Base-by-base conservation (phyloP, 2,329 filamentous ascomycete species). In the Ceratocystis harringtonii region DNA sequence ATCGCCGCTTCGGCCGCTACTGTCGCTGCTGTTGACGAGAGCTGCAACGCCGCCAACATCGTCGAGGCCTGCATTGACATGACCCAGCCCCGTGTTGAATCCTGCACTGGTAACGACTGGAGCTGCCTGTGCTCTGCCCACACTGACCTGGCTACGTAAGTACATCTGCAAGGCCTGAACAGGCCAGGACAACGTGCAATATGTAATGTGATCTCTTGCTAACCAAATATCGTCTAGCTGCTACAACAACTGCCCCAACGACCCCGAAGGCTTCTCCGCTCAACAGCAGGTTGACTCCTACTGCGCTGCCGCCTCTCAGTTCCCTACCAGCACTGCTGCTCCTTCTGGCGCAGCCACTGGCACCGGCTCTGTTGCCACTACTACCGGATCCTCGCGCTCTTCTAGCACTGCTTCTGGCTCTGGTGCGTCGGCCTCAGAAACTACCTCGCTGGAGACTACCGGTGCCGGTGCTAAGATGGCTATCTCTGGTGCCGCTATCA, bases 161-260 rank as follows among this genome's bases (percentile, higher is more conserved):
- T 74, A 41, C 36, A 41, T 15, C 0, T 15, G 10, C 10, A 41
- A 41, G 5, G 12, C 36, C 12, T 41, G 10, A 15, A 15, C 36
- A 5, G 36, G 10, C 36, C 36, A 1, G 10, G 1, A 41, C 12
- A 15, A 15, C 12, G 3, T 15, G 36, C 5, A 1, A 41, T 15
- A 8, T 41, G 1, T 15, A 2, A 10, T 41, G 10, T 1, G 36
- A 41, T 15, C 36, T 41, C 36, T 15, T 41, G 36, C 36, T 41
- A 41, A 41, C 10, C 36, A 12, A 7, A 8, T 5, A n/a, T 43
- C 5, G 1, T n/a, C 58, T 65, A 79, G 78, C 68, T 82, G 80
- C 78, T 82, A 76, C 75, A 80, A 80, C 76, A 81, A 82, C 77
- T 82, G 80, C 75, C 80, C 80, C 71, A 74, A 78, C 70, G 79